A percentile compares a stretch with the other conserved stretches of the same genome.
Evolutionary conservation across 1,284 basidiomycete genomes (phyloP).

Genomic region (Ustilago esculenta): DNA sequence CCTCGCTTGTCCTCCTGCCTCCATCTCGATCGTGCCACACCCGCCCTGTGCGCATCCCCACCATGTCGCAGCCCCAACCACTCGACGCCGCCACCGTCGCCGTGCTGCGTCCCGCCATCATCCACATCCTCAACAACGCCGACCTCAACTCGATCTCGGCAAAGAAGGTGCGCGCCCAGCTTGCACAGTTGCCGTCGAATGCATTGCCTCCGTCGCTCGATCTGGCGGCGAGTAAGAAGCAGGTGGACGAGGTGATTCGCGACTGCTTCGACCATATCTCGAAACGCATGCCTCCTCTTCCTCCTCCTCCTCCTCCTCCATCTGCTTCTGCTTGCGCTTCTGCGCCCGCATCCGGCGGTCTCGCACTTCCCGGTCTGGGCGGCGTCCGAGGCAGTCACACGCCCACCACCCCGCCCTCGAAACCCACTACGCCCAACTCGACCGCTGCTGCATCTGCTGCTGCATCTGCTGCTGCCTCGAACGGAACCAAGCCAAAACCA

Average conservation of each 20-base stretch:
- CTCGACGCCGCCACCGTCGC: slow-evolving; percentile 43
- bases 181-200: slow-evolving; percentile 48
- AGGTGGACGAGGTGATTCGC: slow-evolving; percentile 56
- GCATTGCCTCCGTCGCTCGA: slow-evolving; percentile 50
- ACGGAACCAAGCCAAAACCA: slow-evolving; percentile 35
- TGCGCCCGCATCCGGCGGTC: slow-evolving; percentile 43
- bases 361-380: slow-evolving; percentile 56
- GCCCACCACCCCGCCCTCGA: too few relatives aligned
- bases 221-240: slow-evolving; percentile 58
- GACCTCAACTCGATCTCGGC: slow-evolving; percentile 61
- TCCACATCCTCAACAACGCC: slow-evolving; percentile 58
- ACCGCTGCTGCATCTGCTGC: too few relatives aligned
- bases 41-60: too few relatives aligned
- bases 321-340: slow-evolving; percentile 24
- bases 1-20: not conserved
- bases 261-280: slow-evolving; percentile 61
- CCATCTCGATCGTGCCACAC: not conserved
- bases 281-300: slow-evolving; percentile 39
- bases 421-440: too few relatives aligned
- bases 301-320: slow-evolving; percentile 40
- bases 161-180: slow-evolving; percentile 55
- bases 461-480: slow-evolving; percentile 29
- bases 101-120: slow-evolving; percentile 54
- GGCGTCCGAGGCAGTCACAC: slow-evolving; percentile 47
- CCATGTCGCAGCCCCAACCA: slow-evolving; percentile 40